Evolutionary conservation across 169 alveolate genomes (phyloP).

Genomic region (Cryptosporidium meleagridis): DNA sequence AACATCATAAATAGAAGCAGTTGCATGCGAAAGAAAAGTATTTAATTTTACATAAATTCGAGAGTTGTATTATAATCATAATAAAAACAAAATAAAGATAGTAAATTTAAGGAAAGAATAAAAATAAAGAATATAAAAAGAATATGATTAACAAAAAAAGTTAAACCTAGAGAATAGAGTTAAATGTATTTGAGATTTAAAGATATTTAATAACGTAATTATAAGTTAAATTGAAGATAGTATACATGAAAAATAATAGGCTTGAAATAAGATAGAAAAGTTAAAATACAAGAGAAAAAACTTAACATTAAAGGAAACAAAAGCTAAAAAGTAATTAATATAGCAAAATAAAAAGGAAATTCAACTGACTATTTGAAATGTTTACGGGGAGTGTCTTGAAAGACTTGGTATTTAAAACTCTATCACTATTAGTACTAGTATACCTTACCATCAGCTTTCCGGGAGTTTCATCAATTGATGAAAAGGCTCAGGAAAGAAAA

Average conservation of each 20-base stretch:
- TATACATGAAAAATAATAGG: neutral
- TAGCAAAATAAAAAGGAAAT: neutral
- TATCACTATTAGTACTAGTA: neutral
- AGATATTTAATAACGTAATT: neutral
- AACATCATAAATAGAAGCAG: neutral
- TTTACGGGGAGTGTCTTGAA: neutral
- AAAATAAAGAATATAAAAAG: neutral
- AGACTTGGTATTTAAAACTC: neutral
- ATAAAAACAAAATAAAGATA: neutral
- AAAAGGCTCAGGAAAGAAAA: neutral
- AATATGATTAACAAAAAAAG: neutral
- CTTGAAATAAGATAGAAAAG: conserved; percentile 6
- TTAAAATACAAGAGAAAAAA: neutral
- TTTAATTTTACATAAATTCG: conserved; percentile 30
- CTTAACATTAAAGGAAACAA: neutral
- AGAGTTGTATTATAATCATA: conserved; percentile 24
- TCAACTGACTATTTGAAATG: neutral
- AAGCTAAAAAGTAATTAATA: too few species aligned
- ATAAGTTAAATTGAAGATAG: conserved; percentile 15
- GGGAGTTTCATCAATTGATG: neutral
- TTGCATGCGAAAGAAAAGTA: conserved; percentile 37
- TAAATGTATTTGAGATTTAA: neutral
- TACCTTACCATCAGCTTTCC: neutral
- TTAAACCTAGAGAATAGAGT: neutral
- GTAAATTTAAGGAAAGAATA: neutral